These are phyloP conservation scores for Babesia sp. DNA, from an alignment of 169 alveolate genomes.

Conservation along the genomic window DNA sequence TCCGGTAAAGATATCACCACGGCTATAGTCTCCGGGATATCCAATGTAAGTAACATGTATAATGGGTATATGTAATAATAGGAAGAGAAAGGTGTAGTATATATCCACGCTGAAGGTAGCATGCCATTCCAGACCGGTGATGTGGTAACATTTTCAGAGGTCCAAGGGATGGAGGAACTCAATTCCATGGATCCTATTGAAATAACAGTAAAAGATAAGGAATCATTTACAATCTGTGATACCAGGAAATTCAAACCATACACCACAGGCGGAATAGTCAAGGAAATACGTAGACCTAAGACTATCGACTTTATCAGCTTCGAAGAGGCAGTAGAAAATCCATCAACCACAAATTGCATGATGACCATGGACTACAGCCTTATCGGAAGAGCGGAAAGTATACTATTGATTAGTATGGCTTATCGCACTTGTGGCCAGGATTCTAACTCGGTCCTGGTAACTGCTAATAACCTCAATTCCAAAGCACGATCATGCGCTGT, in stretches of 20 bases:
- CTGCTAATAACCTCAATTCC: constrained; percentile 63
- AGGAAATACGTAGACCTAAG: constrained; percentile 89
- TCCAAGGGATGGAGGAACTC: constrained; percentile 95
- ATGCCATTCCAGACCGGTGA: constrained; percentile 93
- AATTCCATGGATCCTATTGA: constrained; percentile 88
- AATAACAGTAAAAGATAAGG: constrained; percentile 84
- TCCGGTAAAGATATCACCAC: constrained; percentile 87
- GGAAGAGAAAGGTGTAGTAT: constrained; percentile 60
- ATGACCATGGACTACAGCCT: constrained; percentile 91
- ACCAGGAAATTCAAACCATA: constrained; percentile 78
- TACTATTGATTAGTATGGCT: constrained; percentile 89
- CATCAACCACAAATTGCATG: constrained; percentile 78
- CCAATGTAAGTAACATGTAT: constrained; percentile 60
- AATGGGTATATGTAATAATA: constrained; percentile 10
- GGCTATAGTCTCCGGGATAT: constrained; percentile 81
- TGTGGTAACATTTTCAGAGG: constrained; percentile 91
- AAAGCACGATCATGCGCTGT: constrained; percentile 69
- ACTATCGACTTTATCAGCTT: constrained; percentile 79
- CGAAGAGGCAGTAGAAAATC: constrained; percentile 80
- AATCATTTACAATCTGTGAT: constrained; percentile 90
- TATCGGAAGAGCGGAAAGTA: constrained; percentile 93
- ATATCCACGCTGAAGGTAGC: constrained; percentile 37
- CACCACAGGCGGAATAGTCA: constrained; percentile 69
- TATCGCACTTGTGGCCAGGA: constrained; percentile 40
- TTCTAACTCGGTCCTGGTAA: constrained; percentile 40